A percentile compares a stretch with the other conserved stretches of the same genome.
phyloP scores from a whole-genome alignment of 2,329 filamentous ascomycete species.

The Botrytis elliptica region DNA sequence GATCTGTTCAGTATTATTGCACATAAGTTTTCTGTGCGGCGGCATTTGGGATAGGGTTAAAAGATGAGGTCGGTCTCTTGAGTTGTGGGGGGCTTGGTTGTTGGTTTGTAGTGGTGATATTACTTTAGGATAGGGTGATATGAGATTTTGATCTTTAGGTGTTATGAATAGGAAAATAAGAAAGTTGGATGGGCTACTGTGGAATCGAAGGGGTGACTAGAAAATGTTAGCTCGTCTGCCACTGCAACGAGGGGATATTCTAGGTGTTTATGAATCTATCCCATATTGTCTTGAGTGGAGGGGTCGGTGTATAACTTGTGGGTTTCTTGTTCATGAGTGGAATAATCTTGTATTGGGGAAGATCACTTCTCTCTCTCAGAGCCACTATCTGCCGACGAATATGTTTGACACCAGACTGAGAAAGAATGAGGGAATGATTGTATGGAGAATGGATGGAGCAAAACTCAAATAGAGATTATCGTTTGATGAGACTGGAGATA shows the following conservation, averaged over 20 bases:
- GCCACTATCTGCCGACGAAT: not conserved
- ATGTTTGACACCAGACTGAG: fast-evolving
- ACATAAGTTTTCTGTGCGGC: not conserved
- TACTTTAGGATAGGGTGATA: no score
- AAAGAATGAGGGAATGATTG: not conserved
- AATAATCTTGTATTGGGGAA: not conserved
- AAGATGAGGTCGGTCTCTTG: not conserved
- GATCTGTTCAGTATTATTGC: not conserved
- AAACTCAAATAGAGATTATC: not conserved
- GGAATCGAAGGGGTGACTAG: no score
- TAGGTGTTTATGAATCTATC: no score
- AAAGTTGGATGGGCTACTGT: no score
- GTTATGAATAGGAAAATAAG: no score
- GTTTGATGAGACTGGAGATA: not conserved
- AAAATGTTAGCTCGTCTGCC: no score
- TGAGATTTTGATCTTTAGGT: no score
- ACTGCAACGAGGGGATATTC: no score
- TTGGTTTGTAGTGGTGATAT: not conserved
- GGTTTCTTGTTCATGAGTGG: no score
- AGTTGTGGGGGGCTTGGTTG: not conserved
- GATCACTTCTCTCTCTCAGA: no score
- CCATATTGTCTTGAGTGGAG: not conserved
- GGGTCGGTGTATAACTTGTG: no score
- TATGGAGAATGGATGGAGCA: not conserved
- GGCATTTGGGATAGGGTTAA: not conserved